Conservation (phyloP, 1,139 yeast species). For the Sugiyamaella castrensis region DNA sequence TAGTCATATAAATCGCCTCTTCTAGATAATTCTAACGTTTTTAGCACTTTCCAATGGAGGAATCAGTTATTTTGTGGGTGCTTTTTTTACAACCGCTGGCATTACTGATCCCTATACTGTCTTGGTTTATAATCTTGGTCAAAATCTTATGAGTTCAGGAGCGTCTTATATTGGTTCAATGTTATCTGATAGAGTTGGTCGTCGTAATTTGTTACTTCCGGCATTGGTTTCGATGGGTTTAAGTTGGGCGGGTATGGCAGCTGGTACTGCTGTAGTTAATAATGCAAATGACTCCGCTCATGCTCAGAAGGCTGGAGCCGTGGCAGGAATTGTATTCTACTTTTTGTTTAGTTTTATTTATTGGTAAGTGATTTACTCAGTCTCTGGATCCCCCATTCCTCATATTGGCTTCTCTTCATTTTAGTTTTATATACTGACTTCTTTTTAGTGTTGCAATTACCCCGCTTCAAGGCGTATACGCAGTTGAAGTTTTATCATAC, state of each 20-base stretch:
- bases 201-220: conserved; percentile 15
- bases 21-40: too few relatives aligned
- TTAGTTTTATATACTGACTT: too few relatives aligned
- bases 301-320: conserved; percentile 13
- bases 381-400: too few relatives aligned
- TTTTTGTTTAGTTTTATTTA: conserved; percentile 22
- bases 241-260: conserved; percentile 21
- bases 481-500: conserved; percentile 41
- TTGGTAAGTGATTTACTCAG: conserved; percentile 3
- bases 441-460: conserved; percentile 16
- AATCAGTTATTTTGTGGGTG: conserved; percentile 21
- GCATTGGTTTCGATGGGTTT: conserved; percentile 13
- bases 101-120: conserved; percentile 17
- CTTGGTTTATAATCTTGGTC: conserved; percentile 16
- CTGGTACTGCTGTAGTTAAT: conserved; percentile 18
- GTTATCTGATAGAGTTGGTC: conserved; percentile 18
- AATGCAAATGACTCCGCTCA: neutral
- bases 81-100: conserved; percentile 20
- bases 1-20: too few relatives aligned
- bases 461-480: conserved; percentile 30
- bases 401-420: too few relatives aligned
- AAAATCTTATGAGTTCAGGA: conserved; percentile 10
- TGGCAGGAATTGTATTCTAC: conserved; percentile 23
- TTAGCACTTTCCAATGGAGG: conserved; percentile 17
- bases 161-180: conserved; percentile 18